These are phyloP conservation scores for Venturiaceae sp. DNA, from an alignment of 2,329 filamentous ascomycete species.

Conservation along the genomic window DNA sequence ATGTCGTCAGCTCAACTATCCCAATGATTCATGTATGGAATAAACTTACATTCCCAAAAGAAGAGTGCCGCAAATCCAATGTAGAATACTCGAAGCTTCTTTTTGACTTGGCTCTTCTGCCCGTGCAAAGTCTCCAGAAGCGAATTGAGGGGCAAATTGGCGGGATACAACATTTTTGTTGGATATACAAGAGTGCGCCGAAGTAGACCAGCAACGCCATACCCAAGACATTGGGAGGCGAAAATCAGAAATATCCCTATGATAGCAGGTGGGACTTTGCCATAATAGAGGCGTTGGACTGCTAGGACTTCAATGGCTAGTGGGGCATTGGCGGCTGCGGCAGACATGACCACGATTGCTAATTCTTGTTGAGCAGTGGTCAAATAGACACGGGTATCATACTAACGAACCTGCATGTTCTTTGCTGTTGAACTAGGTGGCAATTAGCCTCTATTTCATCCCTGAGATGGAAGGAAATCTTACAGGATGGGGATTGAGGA, in stretches of 20 bases:
- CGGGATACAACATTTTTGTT: constrained; percentile 11
- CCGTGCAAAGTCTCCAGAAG: constrained; percentile 10
- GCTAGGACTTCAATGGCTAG: constrained; percentile 10
- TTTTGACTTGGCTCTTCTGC: constrained; percentile 7
- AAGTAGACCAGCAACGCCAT: constrained; percentile 11
- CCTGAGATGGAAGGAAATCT: constrained; percentile 31
- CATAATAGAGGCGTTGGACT: constrained; percentile 10
- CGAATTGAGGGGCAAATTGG: constrained; percentile 9
- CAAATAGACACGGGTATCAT: constrained; percentile 8
- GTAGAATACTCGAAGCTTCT: constrained; percentile 19
- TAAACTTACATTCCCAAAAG: constrained; percentile 4
- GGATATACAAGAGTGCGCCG: constrained; percentile 11
- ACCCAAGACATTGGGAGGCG: constrained; percentile 11
- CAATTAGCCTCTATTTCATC: constrained; percentile 24
- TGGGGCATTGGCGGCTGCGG: constrained; percentile 7
- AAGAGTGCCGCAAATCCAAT: constrained; percentile 15
- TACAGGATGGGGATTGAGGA: constrained; percentile 26
- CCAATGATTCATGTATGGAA: too few species aligned
- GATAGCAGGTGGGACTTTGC: neutral
- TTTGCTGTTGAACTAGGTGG: constrained; percentile 21
- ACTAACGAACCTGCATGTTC: constrained; percentile 18
- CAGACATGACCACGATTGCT: constrained; percentile 12
- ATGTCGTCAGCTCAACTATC: neutral
- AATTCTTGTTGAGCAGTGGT: neutral
- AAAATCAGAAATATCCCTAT: constrained; percentile 9